A percentile compares a stretch with the other conserved stretches of the same genome.
These are phyloP conservation scores for Penicillium angulare DNA, from an alignment of 495 filamentous ascomycete species.

Conservation along the genomic window DNA sequence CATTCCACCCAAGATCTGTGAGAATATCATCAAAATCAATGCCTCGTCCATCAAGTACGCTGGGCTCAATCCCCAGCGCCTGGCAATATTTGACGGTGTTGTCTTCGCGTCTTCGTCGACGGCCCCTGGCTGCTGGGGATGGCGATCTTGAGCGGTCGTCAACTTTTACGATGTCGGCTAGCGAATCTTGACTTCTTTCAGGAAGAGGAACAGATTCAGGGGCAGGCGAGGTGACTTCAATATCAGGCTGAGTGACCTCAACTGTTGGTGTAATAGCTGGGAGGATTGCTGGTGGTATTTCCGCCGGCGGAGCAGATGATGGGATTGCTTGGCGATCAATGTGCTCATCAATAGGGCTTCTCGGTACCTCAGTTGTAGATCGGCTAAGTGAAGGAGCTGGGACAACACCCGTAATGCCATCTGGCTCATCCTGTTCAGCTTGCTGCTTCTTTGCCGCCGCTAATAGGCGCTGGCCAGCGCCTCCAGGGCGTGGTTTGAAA, in stretches of 20 bases:
- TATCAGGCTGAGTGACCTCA: constrained; percentile 34
- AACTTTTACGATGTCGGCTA: constrained; percentile 19
- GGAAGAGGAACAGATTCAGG: constrained; percentile 29
- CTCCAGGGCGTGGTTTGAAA: constrained; percentile 83
- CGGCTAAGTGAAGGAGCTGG: constrained; percentile 62
- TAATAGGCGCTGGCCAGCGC: constrained; percentile 71
- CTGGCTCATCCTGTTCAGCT: constrained; percentile 57
- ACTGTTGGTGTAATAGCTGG: constrained; percentile 36
- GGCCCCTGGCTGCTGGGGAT: constrained; percentile 43
- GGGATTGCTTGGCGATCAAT: too few relatives aligned
- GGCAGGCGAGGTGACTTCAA: constrained; percentile 19
- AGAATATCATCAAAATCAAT: constrained; percentile 75
- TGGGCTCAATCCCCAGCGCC: constrained; percentile 69
- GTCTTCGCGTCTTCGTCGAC: constrained; percentile 61
- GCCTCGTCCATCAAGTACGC: constrained; percentile 64
- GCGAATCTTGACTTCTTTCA: constrained; percentile 37
- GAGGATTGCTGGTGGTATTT: background rate
- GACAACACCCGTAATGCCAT: constrained; percentile 85
- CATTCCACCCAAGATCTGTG: constrained; percentile 88
- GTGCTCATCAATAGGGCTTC: constrained; percentile 18
- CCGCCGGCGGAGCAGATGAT: constrained; percentile 1
- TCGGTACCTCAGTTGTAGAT: constrained; percentile 28
- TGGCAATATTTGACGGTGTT: constrained; percentile 78
- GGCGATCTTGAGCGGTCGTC: constrained; percentile 34
- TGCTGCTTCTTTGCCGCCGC: constrained; percentile 54